These are phyloP conservation scores for Waitea zeae DNA, from an alignment of 1,284 basidiomycete genomes.

Conservation along the genomic window DNA sequence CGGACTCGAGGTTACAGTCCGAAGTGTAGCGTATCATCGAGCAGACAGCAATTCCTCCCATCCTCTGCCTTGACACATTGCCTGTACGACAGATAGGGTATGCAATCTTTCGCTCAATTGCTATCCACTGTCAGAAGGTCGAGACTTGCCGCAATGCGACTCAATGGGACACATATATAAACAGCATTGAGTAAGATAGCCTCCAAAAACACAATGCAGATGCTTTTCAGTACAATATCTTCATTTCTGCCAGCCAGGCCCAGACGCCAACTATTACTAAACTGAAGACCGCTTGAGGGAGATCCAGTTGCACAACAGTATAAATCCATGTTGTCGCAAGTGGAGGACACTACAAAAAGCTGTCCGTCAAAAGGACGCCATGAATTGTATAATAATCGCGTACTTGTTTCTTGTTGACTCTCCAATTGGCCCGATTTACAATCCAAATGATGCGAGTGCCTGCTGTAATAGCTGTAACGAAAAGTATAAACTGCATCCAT, in stretches of 20 bases:
- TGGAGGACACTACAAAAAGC: conserved; percentile 37
- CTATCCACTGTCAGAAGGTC: too few relatives aligned
- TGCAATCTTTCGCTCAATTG: too few relatives aligned
- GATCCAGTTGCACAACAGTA: conserved; percentile 43
- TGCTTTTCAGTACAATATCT: conserved; percentile 20
- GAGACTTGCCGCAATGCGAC: too few relatives aligned
- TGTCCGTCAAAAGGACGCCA: conserved; percentile 1
- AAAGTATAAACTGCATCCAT: conserved; percentile 34
- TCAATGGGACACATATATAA: too few relatives aligned
- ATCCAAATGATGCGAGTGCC: conserved; percentile 53
- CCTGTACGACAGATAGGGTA: too few relatives aligned
- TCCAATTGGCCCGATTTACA: conserved; percentile 49
- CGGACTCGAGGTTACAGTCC: conserved; percentile 44
- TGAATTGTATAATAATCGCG: conserved; percentile 7
- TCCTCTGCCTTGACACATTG: background rate
- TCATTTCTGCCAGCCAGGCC: conserved; percentile 42
- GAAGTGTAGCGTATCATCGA: conserved; percentile 67
- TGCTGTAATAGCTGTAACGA: conserved; percentile 33
- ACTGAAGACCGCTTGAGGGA: conserved; percentile 40
- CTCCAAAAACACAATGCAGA: too few relatives aligned
- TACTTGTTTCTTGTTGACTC: conserved; percentile 57
- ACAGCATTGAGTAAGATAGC: too few relatives aligned
- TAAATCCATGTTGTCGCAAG: conserved; percentile 64
- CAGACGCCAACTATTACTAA: conserved; percentile 34
- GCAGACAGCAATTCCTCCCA: conserved; percentile 22